Evolutionary conservation across 2,329 filamentous ascomycete species (phyloP).

Genomic region (Scopulariopsis brevicaulis): DNA sequence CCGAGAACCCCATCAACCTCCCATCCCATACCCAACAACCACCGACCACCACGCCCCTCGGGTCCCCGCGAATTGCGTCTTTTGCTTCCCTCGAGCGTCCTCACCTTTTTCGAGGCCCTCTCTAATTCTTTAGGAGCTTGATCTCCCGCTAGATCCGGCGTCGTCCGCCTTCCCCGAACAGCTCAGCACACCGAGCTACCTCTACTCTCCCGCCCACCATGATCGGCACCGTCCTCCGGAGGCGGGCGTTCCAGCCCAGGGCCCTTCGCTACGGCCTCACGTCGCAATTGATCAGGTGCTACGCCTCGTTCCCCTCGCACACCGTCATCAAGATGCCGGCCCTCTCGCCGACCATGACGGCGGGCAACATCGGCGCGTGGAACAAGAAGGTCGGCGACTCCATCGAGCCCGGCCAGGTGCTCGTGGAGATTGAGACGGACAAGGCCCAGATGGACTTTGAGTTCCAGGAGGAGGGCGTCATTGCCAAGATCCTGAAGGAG

Average conservation of each 20-base stretch:
- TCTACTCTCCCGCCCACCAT: neutral
- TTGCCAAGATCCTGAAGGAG: slow-evolving; percentile 90
- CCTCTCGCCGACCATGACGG: slow-evolving; percentile 93
- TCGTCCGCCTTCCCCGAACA: neutral
- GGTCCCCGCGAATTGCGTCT: neutral
- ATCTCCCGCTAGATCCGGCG: neutral
- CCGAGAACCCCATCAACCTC: neutral
- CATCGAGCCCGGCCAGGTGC: slow-evolving; percentile 82
- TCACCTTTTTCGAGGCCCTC: neutral
- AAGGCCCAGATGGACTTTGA: slow-evolving; percentile 99
- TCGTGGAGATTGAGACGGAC: slow-evolving; percentile 98
- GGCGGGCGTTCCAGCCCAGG: slow-evolving; percentile 3
- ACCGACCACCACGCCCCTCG: neutral
- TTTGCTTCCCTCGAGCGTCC: neutral
- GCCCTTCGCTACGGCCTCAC: slow-evolving; percentile 2
- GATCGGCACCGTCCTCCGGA: slow-evolving; percentile 3
- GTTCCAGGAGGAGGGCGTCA: slow-evolving; percentile 93
- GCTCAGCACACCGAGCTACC: neutral
- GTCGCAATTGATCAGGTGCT: slow-evolving; percentile 39
- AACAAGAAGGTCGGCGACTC: slow-evolving; percentile 92
- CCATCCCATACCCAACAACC: neutral
- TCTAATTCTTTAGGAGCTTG: neutral
- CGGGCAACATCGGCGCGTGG: slow-evolving; percentile 93
- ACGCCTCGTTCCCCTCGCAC: slow-evolving; percentile 85
- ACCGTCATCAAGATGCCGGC: slow-evolving; percentile 96